A percentile compares a stretch with the other conserved stretches of the same genome.
These are phyloP conservation scores for Ceratobasidium papillatum DNA, from an alignment of 1,284 basidiomycete species.

Conservation along the genomic window DNA sequence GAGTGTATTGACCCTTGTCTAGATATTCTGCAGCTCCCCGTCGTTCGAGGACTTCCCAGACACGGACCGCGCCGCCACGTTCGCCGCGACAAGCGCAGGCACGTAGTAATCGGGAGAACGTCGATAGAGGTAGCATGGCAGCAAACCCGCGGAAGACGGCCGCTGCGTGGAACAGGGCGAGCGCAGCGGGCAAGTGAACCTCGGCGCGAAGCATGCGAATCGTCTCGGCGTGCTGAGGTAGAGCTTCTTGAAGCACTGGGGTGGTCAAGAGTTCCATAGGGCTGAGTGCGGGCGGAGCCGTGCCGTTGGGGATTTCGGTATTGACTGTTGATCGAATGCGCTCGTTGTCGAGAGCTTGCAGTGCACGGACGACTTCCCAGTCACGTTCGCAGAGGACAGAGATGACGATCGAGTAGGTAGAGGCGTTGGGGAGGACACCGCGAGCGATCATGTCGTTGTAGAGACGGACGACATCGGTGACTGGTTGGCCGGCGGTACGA, in stretches of 20 bases:
- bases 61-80: constrained; percentile 68
- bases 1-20: constrained; percentile 39
- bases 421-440: constrained; percentile 69
- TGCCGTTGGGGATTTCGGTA: neutral
- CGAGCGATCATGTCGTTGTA: constrained; percentile 81
- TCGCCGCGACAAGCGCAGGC: constrained; percentile 69
- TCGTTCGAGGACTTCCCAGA: constrained; percentile 74
- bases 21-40: constrained; percentile 46
- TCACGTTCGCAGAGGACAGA: constrained; percentile 77
- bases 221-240: constrained; percentile 38
- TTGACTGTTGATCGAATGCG: constrained; percentile 50
- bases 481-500: constrained; percentile 63
- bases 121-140: constrained; percentile 57
- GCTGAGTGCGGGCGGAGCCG: constrained; percentile 26
- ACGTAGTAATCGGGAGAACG: constrained; percentile 61
- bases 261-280: constrained; percentile 32
- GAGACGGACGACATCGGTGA: constrained; percentile 68
- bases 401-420: constrained; percentile 78
- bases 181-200: constrained; percentile 74
- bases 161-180: constrained; percentile 75
- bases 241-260: neutral
- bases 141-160: constrained; percentile 58
- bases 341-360: constrained; percentile 57
- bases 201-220: constrained; percentile 61
- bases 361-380: constrained; percentile 65